A percentile compares a stretch with the other conserved stretches of the same genome.
These are phyloP conservation scores for Aspergillus sp. DNA, from an alignment of 2,329 filamentous ascomycete species.

Conservation along the genomic window DNA sequence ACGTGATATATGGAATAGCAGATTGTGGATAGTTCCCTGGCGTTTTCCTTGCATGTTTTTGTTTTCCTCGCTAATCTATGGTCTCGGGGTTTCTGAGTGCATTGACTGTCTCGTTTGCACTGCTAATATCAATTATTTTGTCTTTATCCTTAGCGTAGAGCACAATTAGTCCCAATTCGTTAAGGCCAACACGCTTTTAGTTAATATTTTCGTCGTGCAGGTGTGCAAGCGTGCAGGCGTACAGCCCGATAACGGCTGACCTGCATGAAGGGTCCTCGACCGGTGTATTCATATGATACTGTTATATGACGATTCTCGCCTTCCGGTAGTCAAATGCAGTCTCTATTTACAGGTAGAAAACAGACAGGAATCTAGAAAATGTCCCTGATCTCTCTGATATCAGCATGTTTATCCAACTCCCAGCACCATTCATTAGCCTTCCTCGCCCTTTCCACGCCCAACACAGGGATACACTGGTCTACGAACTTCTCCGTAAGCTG, in stretches of 20 bases:
- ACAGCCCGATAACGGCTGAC: too few species aligned
- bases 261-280: too few species aligned
- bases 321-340: too few species aligned
- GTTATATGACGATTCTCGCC: too few species aligned
- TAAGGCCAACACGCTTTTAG: too few species aligned
- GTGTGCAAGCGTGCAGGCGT: too few species aligned
- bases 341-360: too few species aligned
- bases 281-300: too few species aligned
- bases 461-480: slow-evolving; percentile 38
- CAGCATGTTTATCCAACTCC: slow-evolving; percentile 25
- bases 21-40: slow-evolving; percentile 19
- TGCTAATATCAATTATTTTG: slow-evolving; percentile 15
- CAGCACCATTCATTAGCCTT: slow-evolving; percentile 26
- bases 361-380: slow-evolving; percentile 6
- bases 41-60: slow-evolving; percentile 17
- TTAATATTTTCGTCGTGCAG: too few species aligned
- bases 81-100: slow-evolving; percentile 10
- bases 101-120: slow-evolving; percentile 8
- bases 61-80: slow-evolving; percentile 6
- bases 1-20: slow-evolving; percentile 10
- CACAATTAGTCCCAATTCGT: slow-evolving; percentile 5
- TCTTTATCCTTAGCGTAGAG: slow-evolving; percentile 21
- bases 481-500: slow-evolving; percentile 44
- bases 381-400: slow-evolving; percentile 21
- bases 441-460: slow-evolving; percentile 32